phyloP scores from a whole-genome alignment of 345 rosid species.

The Draba incana region DNA sequence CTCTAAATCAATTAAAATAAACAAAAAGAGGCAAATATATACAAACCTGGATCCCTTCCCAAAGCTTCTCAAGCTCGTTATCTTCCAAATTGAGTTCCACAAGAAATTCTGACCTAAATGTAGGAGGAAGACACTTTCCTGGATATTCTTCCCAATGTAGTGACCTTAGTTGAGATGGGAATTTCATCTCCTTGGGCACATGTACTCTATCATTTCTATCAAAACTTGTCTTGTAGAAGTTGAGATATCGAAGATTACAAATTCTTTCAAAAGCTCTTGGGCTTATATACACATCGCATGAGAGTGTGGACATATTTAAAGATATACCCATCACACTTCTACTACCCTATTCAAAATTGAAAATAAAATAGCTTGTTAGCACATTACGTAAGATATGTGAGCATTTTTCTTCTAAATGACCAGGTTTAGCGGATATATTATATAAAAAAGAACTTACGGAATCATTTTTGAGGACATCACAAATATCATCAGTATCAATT shows the following conservation, averaged over 20 bases:
- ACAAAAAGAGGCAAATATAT: not conserved
- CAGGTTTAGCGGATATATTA: too few species aligned
- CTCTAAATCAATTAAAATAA: too few species aligned
- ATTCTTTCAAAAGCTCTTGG: not conserved
- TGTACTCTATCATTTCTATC: not conserved
- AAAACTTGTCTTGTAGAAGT: not conserved
- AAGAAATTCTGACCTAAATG: not conserved
- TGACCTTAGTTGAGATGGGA: conserved; percentile 24
- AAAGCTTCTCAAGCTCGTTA: too few species aligned
- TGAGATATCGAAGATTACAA: conserved; percentile 19
- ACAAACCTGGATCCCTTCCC: not conserved
- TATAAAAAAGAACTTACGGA: not conserved
- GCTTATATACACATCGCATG: too few species aligned
- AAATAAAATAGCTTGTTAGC: conserved; percentile 10
- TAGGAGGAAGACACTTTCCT: conserved; percentile 20
- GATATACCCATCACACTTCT: too few species aligned
- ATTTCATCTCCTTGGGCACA: not conserved
- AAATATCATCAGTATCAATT: conserved; percentile 23
- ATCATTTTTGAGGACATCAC: conserved; percentile 10
- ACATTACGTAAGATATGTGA: conserved; percentile 27
- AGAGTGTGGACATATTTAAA: too few species aligned
- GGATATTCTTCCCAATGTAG: conserved; percentile 40
- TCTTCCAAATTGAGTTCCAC: conserved; percentile 17
- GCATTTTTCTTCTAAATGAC: not conserved
- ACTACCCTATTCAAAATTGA: too few species aligned